Percentiles rank a stretch among this genome's conserved stretches.
phyloP scores from a whole-genome alignment of 2,329 filamentous ascomycete genomes.

The Fusarium sp. region DNA sequence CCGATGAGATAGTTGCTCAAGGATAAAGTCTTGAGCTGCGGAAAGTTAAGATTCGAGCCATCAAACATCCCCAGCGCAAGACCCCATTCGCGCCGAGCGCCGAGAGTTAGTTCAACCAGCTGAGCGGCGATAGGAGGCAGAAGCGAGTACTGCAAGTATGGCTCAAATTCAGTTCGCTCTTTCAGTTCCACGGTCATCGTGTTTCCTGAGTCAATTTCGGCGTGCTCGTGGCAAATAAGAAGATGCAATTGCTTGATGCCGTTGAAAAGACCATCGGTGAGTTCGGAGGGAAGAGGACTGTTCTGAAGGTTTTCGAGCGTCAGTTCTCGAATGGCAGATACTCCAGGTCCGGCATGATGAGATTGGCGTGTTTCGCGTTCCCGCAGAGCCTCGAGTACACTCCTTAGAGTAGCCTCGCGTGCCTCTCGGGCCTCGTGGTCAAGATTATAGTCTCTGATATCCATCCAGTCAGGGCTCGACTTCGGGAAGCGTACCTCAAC shows the following conservation, averaged over 20 bases:
- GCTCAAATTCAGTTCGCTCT: constrained; percentile 44
- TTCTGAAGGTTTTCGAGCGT: constrained; percentile 44
- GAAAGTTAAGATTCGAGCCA: constrained; percentile 41
- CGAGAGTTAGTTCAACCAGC: constrained; percentile 41
- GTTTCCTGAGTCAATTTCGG: constrained; percentile 23
- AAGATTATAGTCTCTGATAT: too few relatives aligned
- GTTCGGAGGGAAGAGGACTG: constrained; percentile 8
- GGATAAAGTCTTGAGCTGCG: constrained; percentile 38
- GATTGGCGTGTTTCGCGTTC: neutral
- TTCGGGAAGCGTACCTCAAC: neutral
- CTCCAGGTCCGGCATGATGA: neutral
- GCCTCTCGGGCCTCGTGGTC: neutral
- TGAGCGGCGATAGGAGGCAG: constrained; percentile 39
- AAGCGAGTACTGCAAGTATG: constrained; percentile 36
- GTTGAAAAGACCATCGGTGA: constrained; percentile 24
- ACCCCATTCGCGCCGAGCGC: constrained; percentile 44
- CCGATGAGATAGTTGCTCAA: constrained; percentile 40
- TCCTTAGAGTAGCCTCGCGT: neutral
- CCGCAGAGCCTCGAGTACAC: neutral
- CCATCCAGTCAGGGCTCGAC: neutral
- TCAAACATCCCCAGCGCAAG: constrained; percentile 43
- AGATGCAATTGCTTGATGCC: constrained; percentile 38
- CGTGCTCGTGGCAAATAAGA: constrained; percentile 29
- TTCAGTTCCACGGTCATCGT: constrained; percentile 20
- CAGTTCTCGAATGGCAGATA: constrained; percentile 6